Base-by-base conservation (phyloP, 345 rosid genomes). In the Hibiscus trionum region DNA sequence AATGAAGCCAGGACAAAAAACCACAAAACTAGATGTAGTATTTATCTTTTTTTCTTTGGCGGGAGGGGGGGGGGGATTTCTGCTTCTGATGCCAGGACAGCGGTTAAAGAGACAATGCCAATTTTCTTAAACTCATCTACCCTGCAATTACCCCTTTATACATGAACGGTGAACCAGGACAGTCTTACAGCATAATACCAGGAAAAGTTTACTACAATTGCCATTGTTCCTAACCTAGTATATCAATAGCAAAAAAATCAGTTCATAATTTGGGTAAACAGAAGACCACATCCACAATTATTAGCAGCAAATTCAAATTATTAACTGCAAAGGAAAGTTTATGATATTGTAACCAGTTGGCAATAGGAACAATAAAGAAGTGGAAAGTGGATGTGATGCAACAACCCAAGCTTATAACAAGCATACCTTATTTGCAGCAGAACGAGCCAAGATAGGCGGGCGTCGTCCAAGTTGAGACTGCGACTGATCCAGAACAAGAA, bases 391-490 rank as follows among this genome's bases (percentile, higher is more conserved):
- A 11, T 16, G 21, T 14, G 21, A 47, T 26, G 14, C 57, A 66
- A 66, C 17, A 47, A 66, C 11, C 37, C 39, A 49, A 27, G n/a
- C 53, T 65, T 44, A 66, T 5, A 24, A 66, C 71, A 70, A 78
- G 67, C 70, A 59, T 60, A 90, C 96, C 93, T 91, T 94, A 72
- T 73, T 82, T 73, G 50, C 44, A 27, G 80, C 75, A 44, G 86
- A 60, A 44, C 72, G 88, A 77, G 84, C 72, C 79, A 80, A 77
- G 73, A 88, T 37, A 27, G 96, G 93, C 56, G 92, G 92, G 17
- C 96, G 88, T 64, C 88, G 81, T 74, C 96, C 98, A 69, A 92
- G 91, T 80, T 95, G 97, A 49, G 97, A 77, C 46, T 73, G 90
- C 15, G 94, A 88, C 75, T 95, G 99, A 81, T 92, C 91, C 71